phyloP scores from a whole-genome alignment of 2,329 filamentous ascomycete genomes.

The Calonectria pteridis region DNA sequence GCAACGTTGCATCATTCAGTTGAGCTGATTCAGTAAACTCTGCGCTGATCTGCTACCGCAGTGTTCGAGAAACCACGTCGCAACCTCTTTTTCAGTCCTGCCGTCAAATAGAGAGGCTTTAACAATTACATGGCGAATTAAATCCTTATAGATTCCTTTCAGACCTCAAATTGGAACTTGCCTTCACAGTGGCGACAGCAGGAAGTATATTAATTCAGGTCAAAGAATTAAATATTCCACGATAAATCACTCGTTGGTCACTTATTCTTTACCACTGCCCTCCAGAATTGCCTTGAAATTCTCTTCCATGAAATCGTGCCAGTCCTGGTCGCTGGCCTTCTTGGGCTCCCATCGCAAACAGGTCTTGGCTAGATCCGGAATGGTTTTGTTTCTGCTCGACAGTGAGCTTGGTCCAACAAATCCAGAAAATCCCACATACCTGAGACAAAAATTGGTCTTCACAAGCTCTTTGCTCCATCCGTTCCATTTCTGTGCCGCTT shows the following conservation, averaged over 20 bases:
- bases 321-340: slow-evolving; percentile 14
- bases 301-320: background rate
- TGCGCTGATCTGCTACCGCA: too few relatives aligned
- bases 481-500: slow-evolving; percentile 1
- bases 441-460: slow-evolving; percentile 14
- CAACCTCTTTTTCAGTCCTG: too few relatives aligned
- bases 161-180: background rate
- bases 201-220: background rate
- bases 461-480: slow-evolving; percentile 7
- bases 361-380: background rate
- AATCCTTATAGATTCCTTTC: background rate
- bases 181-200: background rate
- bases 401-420: background rate
- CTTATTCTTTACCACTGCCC: background rate
- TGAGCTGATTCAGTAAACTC: too few relatives aligned
- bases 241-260: background rate
- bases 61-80: too few relatives aligned
- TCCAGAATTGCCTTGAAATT: background rate
- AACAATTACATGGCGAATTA: too few relatives aligned
- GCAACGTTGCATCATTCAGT: background rate
- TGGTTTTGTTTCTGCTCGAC: slow-evolving; percentile 1
- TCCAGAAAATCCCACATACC: background rate
- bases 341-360: slow-evolving; percentile 15
- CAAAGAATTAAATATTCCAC: background rate
- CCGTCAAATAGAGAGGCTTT: too few relatives aligned